Conservation (phyloP, 2,329 filamentous ascomycete genomes). For the Aspergillus thermomutatus region DNA sequence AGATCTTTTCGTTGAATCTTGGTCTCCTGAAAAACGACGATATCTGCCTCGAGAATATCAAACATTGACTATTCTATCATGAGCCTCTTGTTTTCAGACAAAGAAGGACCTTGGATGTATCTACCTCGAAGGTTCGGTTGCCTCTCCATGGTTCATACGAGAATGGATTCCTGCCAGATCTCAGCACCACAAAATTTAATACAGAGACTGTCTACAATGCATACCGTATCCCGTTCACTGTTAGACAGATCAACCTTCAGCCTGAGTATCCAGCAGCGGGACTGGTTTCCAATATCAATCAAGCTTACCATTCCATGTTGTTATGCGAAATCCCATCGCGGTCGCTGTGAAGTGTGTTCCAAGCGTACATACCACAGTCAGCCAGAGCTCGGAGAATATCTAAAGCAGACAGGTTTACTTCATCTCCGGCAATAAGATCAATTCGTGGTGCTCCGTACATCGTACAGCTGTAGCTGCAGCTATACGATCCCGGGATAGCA, state of each 20-base stretch:
- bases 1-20: conserved; percentile 95
- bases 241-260: conserved; percentile 22
- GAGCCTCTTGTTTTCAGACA: neutral
- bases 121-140: conserved; percentile 65
- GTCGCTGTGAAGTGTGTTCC: conserved; percentile 5
- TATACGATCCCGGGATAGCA: conserved; percentile 5
- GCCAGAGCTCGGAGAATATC: neutral
- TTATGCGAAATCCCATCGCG: conserved; percentile 73
- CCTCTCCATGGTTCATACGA: conserved; percentile 80
- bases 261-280: neutral
- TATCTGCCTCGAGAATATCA: conserved; percentile 84
- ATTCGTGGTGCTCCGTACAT: neutral
- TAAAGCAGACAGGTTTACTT: neutral
- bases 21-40: conserved; percentile 90
- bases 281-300: neutral
- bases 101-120: conserved; percentile 2
- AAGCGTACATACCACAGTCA: conserved; percentile 10
- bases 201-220: neutral
- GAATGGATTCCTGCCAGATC: conserved; percentile 67
- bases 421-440: neutral
- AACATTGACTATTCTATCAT: conserved; percentile 71
- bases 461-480: neutral
- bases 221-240: conserved; percentile 77
- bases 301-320: conserved; percentile 74
- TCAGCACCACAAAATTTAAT: neutral